phyloP scores from a whole-genome alignment of 192 early-diverging fungal species.

The Dimargaris verticillata region DNA sequence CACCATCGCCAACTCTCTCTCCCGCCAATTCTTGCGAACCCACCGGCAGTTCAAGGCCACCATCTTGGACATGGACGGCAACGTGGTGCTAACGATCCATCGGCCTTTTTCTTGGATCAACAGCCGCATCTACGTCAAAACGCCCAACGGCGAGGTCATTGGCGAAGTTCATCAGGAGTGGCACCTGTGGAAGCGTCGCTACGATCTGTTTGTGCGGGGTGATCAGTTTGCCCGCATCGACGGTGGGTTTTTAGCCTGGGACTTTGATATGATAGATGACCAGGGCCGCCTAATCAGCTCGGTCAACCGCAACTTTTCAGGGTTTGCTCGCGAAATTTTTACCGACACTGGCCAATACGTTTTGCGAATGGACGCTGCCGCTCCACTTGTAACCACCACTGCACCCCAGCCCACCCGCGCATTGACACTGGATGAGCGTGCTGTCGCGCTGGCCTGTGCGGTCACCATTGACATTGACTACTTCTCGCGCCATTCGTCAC shows the following conservation, averaged over 20 bases:
- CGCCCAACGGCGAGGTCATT: conserved; percentile 39
- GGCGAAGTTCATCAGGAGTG: conserved; percentile 78
- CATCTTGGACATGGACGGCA: conserved; percentile 52
- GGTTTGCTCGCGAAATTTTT: conserved; percentile 10
- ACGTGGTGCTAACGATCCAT: conserved; percentile 47
- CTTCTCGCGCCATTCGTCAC: conserved; percentile 53
- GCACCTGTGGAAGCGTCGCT: conserved; percentile 64
- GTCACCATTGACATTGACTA: conserved; percentile 82
- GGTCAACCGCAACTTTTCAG: conserved; percentile 11
- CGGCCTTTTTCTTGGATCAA: conserved; percentile 67
- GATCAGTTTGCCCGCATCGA: conserved; percentile 54
- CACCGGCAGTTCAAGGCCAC: conserved; percentile 61
- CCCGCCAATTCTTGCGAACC: conserved; percentile 53
- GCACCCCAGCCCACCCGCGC: conserved; percentile 19
- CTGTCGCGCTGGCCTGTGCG: conserved; percentile 63
- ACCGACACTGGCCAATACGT: conserved; percentile 10
- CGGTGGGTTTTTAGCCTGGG: conserved; percentile 56
- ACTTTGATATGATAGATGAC: conserved; percentile 48
- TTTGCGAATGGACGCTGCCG: conserved; percentile 11
- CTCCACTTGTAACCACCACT: too few species aligned
- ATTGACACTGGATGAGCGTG: conserved; percentile 60
- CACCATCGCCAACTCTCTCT: conserved; percentile 36
- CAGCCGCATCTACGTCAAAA: conserved; percentile 47
- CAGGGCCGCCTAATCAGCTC: conserved; percentile 2
- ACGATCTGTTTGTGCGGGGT: conserved; percentile 55